Percentiles rank a stretch among this genome's conserved stretches.
These are phyloP conservation scores for Salix viminalis DNA, from an alignment of 345 rosid species.

Conservation along the genomic window DNA sequence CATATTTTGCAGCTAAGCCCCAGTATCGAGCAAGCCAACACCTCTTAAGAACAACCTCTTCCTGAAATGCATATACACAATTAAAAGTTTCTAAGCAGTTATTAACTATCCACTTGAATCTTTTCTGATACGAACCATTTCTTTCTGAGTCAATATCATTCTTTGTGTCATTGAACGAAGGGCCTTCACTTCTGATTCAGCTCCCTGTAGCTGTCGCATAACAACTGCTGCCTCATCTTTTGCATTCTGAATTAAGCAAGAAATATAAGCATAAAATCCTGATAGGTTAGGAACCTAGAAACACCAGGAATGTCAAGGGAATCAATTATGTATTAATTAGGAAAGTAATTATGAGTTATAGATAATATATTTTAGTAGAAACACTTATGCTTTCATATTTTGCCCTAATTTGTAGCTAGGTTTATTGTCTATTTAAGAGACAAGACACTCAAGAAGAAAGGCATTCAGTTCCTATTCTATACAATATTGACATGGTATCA, in stretches of 20 bases:
- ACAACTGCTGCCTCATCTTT: constrained; percentile 27
- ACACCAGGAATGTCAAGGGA: not conserved
- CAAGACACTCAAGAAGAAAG: too few species aligned
- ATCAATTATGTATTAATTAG: too few species aligned
- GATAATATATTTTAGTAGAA: too few species aligned
- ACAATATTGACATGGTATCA: too few species aligned
- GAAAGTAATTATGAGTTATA: too few species aligned
- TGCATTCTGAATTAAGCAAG: constrained; percentile 17
- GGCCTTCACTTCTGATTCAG: constrained; percentile 33
- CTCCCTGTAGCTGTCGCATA: constrained; percentile 23
- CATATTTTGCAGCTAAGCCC: constrained; percentile 90
- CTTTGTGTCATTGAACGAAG: constrained; percentile 34
- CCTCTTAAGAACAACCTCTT: constrained; percentile 97
- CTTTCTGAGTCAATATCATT: constrained; percentile 33
- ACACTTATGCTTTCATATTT: too few species aligned
- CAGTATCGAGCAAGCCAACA: constrained; percentile 99
- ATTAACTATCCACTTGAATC: not conserved
- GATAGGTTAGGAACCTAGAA: not conserved
- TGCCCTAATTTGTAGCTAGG: too few species aligned
- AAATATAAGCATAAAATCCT: not conserved
- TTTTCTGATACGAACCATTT: constrained; percentile 23
- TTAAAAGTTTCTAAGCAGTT: constrained; percentile 8
- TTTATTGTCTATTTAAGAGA: too few species aligned
- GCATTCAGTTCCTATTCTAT: too few species aligned
- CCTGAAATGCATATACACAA: constrained; percentile 51